Conservation (phyloP, 805 yeast genomes). For the Millerozyma acaciae region DNA sequence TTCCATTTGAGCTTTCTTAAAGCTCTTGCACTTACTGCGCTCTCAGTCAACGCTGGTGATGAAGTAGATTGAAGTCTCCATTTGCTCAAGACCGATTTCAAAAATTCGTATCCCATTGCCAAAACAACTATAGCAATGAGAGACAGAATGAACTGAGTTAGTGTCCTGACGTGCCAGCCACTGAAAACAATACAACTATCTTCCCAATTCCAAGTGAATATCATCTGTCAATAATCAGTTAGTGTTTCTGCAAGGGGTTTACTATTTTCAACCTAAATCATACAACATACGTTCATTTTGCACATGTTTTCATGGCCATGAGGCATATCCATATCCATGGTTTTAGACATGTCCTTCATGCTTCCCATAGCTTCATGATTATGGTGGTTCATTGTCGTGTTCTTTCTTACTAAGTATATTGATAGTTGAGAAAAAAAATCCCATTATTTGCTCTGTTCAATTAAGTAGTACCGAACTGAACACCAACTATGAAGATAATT, state of each 20-base stretch:
- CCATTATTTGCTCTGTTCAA: background rate
- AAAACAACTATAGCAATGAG: slow-evolving; percentile 45
- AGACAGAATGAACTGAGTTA: slow-evolving; percentile 48
- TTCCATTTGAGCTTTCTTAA: slow-evolving; percentile 18
- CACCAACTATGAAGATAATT: slow-evolving; percentile 34
- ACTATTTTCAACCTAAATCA: too few species aligned
- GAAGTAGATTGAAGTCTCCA: slow-evolving; percentile 25
- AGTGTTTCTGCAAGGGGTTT: background rate
- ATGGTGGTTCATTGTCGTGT: too few species aligned
- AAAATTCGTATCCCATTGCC: slow-evolving; percentile 58
- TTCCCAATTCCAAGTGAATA: slow-evolving; percentile 74
- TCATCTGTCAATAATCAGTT: slow-evolving; percentile 38
- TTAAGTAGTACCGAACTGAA: background rate
- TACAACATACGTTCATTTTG: slow-evolving; percentile 46
- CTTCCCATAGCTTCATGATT: too few species aligned
- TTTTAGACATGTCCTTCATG: too few species aligned
- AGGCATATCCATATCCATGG: too few species aligned
- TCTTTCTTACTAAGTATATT: too few species aligned
- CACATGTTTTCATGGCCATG: too few species aligned
- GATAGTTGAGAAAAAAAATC: background rate
- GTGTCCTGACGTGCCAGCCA: slow-evolving; percentile 75
- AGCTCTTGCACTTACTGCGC: slow-evolving; percentile 1
- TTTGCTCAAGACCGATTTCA: slow-evolving; percentile 27
- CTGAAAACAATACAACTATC: slow-evolving; percentile 68
- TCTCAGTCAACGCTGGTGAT: slow-evolving; percentile 1